Conservation (phyloP, 2,329 filamentous ascomycete genomes). For the Juglanconis sp. region DNA sequence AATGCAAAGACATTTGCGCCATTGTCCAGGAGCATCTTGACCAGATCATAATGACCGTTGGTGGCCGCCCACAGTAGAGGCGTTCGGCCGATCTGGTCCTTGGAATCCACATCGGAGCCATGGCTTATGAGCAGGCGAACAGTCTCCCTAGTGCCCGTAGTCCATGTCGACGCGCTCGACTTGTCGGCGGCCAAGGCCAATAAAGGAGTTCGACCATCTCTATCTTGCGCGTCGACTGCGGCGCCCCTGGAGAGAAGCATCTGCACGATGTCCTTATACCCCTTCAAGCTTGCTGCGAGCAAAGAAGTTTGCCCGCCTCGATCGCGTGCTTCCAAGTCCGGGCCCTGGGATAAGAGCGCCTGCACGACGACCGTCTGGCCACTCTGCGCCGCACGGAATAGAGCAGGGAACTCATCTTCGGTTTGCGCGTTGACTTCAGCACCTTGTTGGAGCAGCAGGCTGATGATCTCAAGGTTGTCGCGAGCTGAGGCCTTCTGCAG, state of each 20-base stretch:
- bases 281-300: constrained; percentile 33
- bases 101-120: constrained; percentile 32
- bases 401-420: constrained; percentile 33
- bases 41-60: constrained; percentile 50
- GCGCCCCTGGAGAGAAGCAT: constrained; percentile 31
- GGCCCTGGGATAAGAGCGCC: constrained; percentile 31
- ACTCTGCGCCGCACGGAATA: constrained; percentile 36
- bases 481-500: constrained; percentile 37
- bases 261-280: constrained; percentile 31
- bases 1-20: constrained; percentile 38
- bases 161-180: constrained; percentile 29
- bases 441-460: constrained; percentile 36
- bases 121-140: constrained; percentile 36
- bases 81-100: constrained; percentile 49
- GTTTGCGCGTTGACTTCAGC: constrained; percentile 33
- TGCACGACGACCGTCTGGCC: constrained; percentile 32
- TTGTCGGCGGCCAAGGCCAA: constrained; percentile 35
- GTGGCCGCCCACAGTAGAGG: constrained; percentile 58
- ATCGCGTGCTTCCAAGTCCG: constrained; percentile 31
- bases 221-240: constrained; percentile 32
- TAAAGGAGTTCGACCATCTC: constrained; percentile 34
- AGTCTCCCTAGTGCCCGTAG: constrained; percentile 32
- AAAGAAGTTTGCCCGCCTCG: constrained; percentile 33
- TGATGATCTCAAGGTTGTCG: constrained; percentile 33
- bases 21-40: constrained; percentile 27